Evolutionary conservation across 805 yeast genomes (phyloP).

Genomic region (Candida arabinofermentans): DNA sequence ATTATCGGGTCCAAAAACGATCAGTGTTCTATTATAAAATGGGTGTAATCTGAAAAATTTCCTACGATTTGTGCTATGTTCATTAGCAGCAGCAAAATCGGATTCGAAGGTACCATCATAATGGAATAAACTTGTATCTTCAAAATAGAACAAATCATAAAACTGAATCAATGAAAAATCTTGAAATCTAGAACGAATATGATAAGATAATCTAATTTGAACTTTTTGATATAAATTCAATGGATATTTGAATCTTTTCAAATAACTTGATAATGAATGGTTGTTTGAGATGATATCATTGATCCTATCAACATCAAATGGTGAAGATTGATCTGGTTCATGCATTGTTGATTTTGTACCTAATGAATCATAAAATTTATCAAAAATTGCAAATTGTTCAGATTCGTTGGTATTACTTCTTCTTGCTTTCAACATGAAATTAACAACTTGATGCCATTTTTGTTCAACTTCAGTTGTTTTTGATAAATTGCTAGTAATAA

Average conservation of each 20-base stretch:
- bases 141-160: slow-evolving; percentile 6
- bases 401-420: not conserved
- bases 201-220: slow-evolving; percentile 3
- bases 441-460: slow-evolving; percentile 14
- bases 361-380: not conserved
- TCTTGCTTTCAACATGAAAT: slow-evolving; percentile 8
- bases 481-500: slow-evolving; percentile 69
- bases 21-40: slow-evolving; percentile 59
- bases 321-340: not conserved
- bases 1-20: slow-evolving; percentile 58
- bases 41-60: slow-evolving; percentile 53
- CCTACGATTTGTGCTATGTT: slow-evolving; percentile 29
- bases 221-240: not conserved
- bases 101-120: slow-evolving; percentile 5
- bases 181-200: not conserved
- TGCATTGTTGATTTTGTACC: not conserved
- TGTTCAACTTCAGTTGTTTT: slow-evolving; percentile 12
- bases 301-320: slow-evolving; percentile 1
- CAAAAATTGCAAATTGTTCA: slow-evolving; percentile 3
- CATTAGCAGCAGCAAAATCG: not conserved
- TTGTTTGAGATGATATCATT: slow-evolving; percentile 3
- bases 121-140: slow-evolving; percentile 3
- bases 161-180: slow-evolving; percentile 2
- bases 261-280: not conserved
- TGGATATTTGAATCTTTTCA: slow-evolving; percentile 5